A percentile compares a stretch with the other conserved stretches of the same genome.
Conservation (phyloP, 345 rosid genomes). For the Eucalyptus rudis region DNA sequence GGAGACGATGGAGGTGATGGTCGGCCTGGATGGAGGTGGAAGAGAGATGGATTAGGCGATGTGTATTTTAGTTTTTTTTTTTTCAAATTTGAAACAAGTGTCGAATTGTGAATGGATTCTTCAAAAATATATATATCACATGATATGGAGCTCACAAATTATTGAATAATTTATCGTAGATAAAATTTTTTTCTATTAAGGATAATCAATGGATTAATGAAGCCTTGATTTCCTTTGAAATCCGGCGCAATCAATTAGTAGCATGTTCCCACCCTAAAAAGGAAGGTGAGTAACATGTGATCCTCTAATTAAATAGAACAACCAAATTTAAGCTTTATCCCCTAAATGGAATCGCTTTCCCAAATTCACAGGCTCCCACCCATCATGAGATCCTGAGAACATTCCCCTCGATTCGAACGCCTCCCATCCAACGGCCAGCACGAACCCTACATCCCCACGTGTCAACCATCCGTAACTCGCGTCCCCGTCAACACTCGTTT, state of each 20-base stretch:
- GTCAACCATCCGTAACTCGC: neutral
- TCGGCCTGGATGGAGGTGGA: neutral
- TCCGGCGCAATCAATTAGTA: neutral
- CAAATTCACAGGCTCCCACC: neutral
- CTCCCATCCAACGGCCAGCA: neutral
- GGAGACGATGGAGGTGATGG: no score
- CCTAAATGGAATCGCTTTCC: neutral
- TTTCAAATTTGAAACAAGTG: rapidly evolving
- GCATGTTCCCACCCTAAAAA: neutral
- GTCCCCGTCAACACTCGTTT: neutral
- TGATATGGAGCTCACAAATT: neutral
- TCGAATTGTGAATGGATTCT: neutral
- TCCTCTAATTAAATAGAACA: neutral
- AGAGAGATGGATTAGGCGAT: neutral
- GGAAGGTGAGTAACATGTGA: neutral
- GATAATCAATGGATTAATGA: neutral
- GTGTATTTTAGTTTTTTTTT: neutral
- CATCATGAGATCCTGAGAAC: neutral
- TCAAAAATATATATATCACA: no score
- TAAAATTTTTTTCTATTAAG: no score
- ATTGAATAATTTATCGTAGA: rapidly evolving
- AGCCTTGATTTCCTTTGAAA: neutral
- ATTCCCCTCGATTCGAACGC: neutral
- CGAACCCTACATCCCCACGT: neutral
- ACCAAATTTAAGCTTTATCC: neutral